phyloP scores from a whole-genome alignment of 768 basidiomycete species.

The Clitopilus passeckerianus region DNA sequence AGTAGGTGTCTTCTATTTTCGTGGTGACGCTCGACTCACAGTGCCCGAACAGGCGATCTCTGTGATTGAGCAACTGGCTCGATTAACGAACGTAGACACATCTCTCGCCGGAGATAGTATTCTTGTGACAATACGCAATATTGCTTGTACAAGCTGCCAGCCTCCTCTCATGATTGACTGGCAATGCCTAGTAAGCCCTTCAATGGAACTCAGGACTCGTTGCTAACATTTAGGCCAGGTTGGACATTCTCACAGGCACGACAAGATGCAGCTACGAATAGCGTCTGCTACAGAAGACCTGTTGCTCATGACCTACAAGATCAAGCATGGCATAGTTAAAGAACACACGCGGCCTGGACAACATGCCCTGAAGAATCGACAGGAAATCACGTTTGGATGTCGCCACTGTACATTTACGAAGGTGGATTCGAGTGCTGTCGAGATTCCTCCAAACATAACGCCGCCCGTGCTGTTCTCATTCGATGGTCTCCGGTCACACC shows the following conservation, averaged over 20 bases:
- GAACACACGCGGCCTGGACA: constrained; percentile 6
- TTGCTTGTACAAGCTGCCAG: constrained; percentile 48
- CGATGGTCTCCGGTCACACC: constrained; percentile 57
- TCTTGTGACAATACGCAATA: constrained; percentile 7
- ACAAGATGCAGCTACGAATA: constrained; percentile 38
- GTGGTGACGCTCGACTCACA: not conserved
- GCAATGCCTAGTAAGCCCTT: constrained; percentile 36
- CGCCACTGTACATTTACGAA: constrained; percentile 36
- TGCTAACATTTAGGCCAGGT: constrained; percentile 28
- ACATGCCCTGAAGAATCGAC: constrained; percentile 22
- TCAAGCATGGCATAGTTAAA: not conserved
- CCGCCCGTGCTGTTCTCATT: constrained; percentile 31
- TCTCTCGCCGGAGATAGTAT: constrained; percentile 16
- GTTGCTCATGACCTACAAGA: not conserved
- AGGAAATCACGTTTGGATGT: constrained; percentile 42
- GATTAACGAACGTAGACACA: constrained; percentile 21
- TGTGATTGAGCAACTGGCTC: constrained; percentile 33
- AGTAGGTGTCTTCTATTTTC: constrained; percentile 25
- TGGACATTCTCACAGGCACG: constrained; percentile 63
- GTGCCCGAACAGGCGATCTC: constrained; percentile 37
- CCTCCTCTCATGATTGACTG: constrained; percentile 44
- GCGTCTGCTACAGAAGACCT: constrained; percentile 7
- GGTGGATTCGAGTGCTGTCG: not conserved
- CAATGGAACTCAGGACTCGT: not conserved
- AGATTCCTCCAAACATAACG: constrained; percentile 2